A percentile compares a stretch with the other conserved stretches of the same genome.
Conservation (phyloP, 305 asterid genomes). For the Fraxinus sp. region DNA sequence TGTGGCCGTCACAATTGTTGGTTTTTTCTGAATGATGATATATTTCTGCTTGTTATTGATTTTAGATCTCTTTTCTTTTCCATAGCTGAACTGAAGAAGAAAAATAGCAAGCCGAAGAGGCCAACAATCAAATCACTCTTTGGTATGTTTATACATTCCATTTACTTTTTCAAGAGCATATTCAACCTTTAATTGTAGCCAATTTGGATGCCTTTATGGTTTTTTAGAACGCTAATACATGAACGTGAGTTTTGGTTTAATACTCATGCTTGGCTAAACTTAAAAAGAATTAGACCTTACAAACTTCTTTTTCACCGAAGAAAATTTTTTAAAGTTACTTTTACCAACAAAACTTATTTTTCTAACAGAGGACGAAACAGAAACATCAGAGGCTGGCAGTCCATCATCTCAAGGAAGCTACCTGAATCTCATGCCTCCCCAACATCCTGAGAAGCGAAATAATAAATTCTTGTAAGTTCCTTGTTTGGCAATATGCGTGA, state of each 20-base stretch:
- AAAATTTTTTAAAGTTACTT: conserved; percentile 13
- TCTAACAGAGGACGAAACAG: conserved; percentile 71
- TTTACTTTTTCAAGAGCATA: conserved; percentile 11
- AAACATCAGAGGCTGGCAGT: conserved; percentile 54
- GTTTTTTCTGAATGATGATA: not conserved
- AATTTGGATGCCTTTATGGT: not conserved
- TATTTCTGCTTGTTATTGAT: not conserved
- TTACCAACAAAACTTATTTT: conserved; percentile 10
- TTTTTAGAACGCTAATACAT: not conserved
- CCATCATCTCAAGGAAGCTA: conserved; percentile 40
- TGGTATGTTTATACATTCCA: conserved; percentile 48
- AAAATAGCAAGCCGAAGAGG: conserved; percentile 69
- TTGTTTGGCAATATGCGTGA: not conserved
- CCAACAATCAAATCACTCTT: conserved; percentile 83
- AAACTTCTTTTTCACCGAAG: not conserved
- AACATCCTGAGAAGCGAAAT: conserved; percentile 23
- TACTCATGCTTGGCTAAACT: not conserved
- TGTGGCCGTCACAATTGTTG: conserved; percentile 4
- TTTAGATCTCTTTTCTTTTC: conserved; percentile 12
- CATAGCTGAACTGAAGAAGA: conserved; percentile 94
- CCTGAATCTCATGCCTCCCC: conserved; percentile 37
- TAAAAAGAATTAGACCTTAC: not conserved
- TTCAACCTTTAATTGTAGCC: not conserved
- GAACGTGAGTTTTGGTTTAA: not conserved
- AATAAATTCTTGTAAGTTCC: conserved; percentile 21